A percentile compares a stretch with the other conserved stretches of the same genome.
Evolutionary conservation across 805 yeast genomes (phyloP).

Genomic region (Yamadazyma endophytica): DNA sequence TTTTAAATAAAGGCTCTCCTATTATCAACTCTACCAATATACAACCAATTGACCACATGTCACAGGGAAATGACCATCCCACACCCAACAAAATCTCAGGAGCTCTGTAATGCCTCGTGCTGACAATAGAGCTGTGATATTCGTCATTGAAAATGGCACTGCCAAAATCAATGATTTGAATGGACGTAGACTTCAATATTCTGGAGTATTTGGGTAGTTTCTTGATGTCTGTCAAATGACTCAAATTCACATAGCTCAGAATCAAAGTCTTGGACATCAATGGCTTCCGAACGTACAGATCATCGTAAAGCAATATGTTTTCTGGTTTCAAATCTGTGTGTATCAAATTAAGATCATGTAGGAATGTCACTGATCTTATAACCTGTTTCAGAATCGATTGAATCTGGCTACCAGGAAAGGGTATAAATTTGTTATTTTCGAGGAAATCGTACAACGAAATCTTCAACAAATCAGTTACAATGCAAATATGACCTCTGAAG

Average conservation of each 20-base stretch:
- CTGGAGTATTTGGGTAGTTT: conserved; percentile 34
- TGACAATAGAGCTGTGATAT: conserved; percentile 86
- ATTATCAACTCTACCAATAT: conserved; percentile 85
- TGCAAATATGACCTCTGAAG: conserved; percentile 88
- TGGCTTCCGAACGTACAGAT: conserved; percentile 38
- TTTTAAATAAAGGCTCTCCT: conserved; percentile 92
- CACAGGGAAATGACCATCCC: conserved; percentile 98
- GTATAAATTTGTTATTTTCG: conserved; percentile 74
- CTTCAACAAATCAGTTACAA: conserved; percentile 84
- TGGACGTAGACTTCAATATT: conserved; percentile 70
- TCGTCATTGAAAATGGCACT: conserved; percentile 92
- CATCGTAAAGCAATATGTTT: conserved; percentile 70
- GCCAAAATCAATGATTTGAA: conserved; percentile 95
- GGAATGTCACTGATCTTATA: conserved; percentile 76
- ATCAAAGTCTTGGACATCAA: conserved; percentile 29
- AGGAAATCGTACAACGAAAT: conserved; percentile 86
- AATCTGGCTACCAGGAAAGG: conserved; percentile 93
- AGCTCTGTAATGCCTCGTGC: conserved; percentile 95
- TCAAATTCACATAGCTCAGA: conserved; percentile 25
- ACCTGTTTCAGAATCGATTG: conserved; percentile 86
- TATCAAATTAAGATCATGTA: conserved; percentile 84
- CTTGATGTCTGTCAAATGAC: conserved; percentile 11
- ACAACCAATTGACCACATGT: conserved; percentile 95
- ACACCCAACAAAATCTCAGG: conserved; percentile 91
- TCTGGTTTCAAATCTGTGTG: conserved; percentile 98